Base-by-base conservation (phyloP, 805 yeast species). In the Lipomyces lipofer region DNA sequence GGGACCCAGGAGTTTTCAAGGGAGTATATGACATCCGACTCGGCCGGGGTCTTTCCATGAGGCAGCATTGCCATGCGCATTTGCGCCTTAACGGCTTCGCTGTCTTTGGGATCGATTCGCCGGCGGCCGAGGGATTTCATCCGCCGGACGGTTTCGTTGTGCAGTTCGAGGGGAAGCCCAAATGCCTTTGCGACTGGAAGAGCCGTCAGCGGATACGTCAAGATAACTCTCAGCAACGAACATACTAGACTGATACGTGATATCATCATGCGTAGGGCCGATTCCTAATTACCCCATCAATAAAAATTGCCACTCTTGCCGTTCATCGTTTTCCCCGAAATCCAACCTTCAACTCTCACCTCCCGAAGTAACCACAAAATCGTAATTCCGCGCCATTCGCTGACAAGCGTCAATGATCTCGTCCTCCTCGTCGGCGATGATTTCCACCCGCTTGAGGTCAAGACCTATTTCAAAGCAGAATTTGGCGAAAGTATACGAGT, bases 261-360 rank as follows among this genome's bases (percentile, higher is more conserved):
- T 85, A 67, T 89, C 97, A 66, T 89, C 96, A 63, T 88, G 95
- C 0, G 96, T 89, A 3, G 95, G 87, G 0, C 97, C 97, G 54
- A 89, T 87, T 6, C 59, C 54, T 50, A 22, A 8, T 21, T 22
- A 22, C 29, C n/a, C 0, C 81, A 78, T 4, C n/a, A n/a, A n/a
- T n/a, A n/a, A n/a, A n/a, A n/a, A n/a, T n/a, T n/a, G n/a, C n/a
- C n/a, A n/a, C n/a, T n/a, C n/a, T n/a, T n/a, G n/a, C n/a, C n/a
- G n/a, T n/a, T n/a, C n/a, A n/a, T n/a, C n/a, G n/a, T n/a, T n/a
- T n/a, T n/a, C n/a, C n/a, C n/a, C n/a, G n/a, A n/a, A n/a, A n/a
- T n/a, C n/a, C n/a, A n/a, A n/a, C n/a, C n/a, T n/a, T n/a, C n/a
- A n/a, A n/a, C n/a, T 12, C 39, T 6, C 30, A 19, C 77, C 84